These are phyloP conservation scores for Leccinum longicurvipes DNA, from an alignment of 768 basidiomycete species.

Conservation along the genomic window DNA sequence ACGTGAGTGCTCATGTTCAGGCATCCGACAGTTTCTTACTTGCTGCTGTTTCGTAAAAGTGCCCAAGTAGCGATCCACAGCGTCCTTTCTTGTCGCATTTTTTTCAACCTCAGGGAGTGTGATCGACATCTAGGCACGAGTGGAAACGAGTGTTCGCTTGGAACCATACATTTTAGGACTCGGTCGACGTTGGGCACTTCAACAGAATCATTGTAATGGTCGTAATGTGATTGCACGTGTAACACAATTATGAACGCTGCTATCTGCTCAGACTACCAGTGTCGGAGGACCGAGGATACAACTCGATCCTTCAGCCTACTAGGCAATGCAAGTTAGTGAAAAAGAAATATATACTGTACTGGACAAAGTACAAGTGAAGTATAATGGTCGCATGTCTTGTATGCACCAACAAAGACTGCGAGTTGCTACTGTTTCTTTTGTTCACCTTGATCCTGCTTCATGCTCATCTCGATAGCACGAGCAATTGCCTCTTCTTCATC, in stretches of 20 bases:
- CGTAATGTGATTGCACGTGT: too few relatives aligned
- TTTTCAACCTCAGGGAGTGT: constrained; percentile 26
- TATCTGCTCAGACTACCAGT: neutral
- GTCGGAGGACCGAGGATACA: neutral
- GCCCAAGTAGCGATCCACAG: constrained; percentile 29
- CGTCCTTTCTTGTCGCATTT: constrained; percentile 25
- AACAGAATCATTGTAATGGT: neutral
- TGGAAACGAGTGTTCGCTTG: neutral
- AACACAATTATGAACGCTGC: too few relatives aligned
- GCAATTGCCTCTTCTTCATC: constrained; percentile 89
- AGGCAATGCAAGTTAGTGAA: neutral
- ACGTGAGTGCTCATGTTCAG: constrained; percentile 16
- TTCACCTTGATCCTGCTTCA: constrained; percentile 58
- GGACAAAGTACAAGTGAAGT: neutral
- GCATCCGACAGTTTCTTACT: constrained; percentile 1
- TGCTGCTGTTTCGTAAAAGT: constrained; percentile 5
- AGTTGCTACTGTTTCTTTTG: constrained; percentile 34
- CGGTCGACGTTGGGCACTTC: neutral
- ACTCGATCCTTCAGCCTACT: neutral
- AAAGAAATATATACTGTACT: constrained; percentile 1
- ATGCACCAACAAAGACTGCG: neutral
- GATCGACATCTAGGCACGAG: neutral
- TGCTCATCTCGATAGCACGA: constrained; percentile 90
- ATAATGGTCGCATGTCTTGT: constrained; percentile 1
- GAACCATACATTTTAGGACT: constrained; percentile 1